Percentiles rank a stretch among this genome's conserved stretches.
phyloP scores from a whole-genome alignment of 2,329 filamentous ascomycete genomes.

The Ceratocystis lukuohia region DNA sequence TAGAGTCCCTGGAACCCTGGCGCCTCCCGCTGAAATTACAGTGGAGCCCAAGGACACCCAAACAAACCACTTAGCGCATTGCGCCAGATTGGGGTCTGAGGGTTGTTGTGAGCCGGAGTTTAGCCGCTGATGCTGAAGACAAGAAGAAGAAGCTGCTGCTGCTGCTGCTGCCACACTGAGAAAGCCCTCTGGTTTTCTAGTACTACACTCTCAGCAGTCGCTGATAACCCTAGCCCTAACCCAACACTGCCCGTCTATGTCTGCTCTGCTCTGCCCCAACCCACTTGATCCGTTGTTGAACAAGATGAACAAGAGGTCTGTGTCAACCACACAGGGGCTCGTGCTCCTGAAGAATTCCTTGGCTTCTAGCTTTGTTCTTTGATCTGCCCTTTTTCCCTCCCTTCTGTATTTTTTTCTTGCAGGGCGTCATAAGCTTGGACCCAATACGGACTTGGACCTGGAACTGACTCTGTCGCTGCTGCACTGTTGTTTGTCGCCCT shows the following conservation, averaged over 20 bases:
- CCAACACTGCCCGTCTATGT: neutral
- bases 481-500: neutral
- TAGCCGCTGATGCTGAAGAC: neutral
- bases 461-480: neutral
- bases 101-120: neutral
- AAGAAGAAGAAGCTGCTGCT: neutral
- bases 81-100: conserved; percentile 1
- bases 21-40: conserved; percentile 1
- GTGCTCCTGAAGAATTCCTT: neutral
- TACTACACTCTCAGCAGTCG: neutral
- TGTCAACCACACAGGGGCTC: neutral
- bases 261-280: neutral
- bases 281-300: too few relatives aligned
- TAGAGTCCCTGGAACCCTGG: neutral
- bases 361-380: neutral
- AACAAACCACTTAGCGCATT: neutral
- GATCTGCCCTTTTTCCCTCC: neutral
- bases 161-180: too few relatives aligned
- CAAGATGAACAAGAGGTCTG: neutral
- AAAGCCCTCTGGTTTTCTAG: neutral
- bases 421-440: neutral
- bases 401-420: neutral
- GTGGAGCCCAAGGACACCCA: neutral
- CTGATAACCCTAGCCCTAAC: neutral
- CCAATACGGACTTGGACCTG: neutral